Percentiles rank a stretch among this genome's conserved stretches.
These are phyloP conservation scores for Teratosphaeria zuluensis DNA, from an alignment of 2,329 filamentous ascomycete genomes.

Conservation along the genomic window DNA sequence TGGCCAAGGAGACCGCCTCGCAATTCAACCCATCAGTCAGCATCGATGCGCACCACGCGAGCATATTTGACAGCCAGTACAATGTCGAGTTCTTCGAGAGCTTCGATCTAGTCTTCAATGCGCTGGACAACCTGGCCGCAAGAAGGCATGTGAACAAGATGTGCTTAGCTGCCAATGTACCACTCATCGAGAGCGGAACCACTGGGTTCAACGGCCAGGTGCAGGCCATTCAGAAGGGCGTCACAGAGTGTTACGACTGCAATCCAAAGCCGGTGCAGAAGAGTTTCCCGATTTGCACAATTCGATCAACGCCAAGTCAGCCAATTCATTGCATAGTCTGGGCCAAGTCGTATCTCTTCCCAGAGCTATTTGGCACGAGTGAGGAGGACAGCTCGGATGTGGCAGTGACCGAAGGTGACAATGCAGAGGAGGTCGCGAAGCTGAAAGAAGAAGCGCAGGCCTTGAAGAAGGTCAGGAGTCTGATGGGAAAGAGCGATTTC, in stretches of 20 bases:
- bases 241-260: conserved; percentile 95
- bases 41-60: conserved; percentile 81
- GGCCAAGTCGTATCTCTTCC: conserved; percentile 93
- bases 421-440: conserved; percentile 80
- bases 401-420: conserved; percentile 75
- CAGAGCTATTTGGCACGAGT: conserved; percentile 85
- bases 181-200: conserved; percentile 90
- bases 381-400: conserved; percentile 75
- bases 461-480: conserved; percentile 69
- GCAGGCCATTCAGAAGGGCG: conserved; percentile 78
- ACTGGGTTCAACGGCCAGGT: conserved; percentile 97
- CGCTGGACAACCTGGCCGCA: conserved; percentile 89
- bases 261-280: conserved; percentile 82
- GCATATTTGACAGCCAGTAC: conserved; percentile 86
- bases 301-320: conserved; percentile 89
- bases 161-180: conserved; percentile 85
- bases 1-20: conserved; percentile 83
- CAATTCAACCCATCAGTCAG: conserved; percentile 83
- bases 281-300: conserved; percentile 91
- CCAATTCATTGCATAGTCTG: conserved; percentile 98
- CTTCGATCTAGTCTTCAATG: conserved; percentile 89
- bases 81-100: conserved; percentile 76
- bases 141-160: conserved; percentile 93
- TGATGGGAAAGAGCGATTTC: conserved; percentile 71
- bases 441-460: conserved; percentile 74